Evolutionary conservation across 176 grass and related monocot genomes (phyloP).

Genomic region (Melocanna baccifera): DNA sequence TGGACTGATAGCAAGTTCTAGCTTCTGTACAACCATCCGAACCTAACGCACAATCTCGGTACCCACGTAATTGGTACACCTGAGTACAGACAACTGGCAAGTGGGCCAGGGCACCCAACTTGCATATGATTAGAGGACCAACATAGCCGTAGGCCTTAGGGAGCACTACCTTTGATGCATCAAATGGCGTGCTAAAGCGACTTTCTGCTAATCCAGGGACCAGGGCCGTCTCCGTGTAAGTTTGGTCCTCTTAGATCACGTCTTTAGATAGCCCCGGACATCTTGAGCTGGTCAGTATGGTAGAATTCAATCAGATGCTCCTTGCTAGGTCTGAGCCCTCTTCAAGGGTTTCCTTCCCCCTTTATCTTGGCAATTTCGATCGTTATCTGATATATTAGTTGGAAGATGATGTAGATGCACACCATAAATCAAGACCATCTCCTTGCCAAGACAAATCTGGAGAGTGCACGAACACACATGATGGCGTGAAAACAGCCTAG

Average conservation of each 20-base stretch:
- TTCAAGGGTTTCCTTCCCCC: background rate
- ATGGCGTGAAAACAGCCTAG: background rate
- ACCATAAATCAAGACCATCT: background rate
- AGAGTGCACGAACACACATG: background rate
- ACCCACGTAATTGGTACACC: slow-evolving; percentile 2
- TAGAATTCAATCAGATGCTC: background rate
- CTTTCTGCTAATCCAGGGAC: slow-evolving; percentile 25
- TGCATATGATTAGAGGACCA: slow-evolving; percentile 27
- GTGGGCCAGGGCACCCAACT: background rate
- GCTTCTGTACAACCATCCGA: background rate
- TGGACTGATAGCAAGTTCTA: background rate
- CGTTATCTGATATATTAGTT: background rate
- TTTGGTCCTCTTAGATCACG: background rate
- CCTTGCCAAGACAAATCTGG: background rate
- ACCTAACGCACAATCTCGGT: background rate
- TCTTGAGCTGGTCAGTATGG: background rate
- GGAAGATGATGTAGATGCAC: background rate
- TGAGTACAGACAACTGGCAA: slow-evolving; percentile 2
- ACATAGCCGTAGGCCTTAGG: background rate
- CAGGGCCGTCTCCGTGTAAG: slow-evolving; percentile 5
- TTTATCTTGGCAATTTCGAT: background rate
- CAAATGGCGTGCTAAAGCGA: slow-evolving; percentile 1
- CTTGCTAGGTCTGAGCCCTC: background rate
- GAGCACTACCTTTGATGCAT: background rate
- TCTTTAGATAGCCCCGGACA: background rate